These are phyloP conservation scores for Suillus sp. DNA, from an alignment of 768 basidiomycete species.

Conservation along the genomic window DNA sequence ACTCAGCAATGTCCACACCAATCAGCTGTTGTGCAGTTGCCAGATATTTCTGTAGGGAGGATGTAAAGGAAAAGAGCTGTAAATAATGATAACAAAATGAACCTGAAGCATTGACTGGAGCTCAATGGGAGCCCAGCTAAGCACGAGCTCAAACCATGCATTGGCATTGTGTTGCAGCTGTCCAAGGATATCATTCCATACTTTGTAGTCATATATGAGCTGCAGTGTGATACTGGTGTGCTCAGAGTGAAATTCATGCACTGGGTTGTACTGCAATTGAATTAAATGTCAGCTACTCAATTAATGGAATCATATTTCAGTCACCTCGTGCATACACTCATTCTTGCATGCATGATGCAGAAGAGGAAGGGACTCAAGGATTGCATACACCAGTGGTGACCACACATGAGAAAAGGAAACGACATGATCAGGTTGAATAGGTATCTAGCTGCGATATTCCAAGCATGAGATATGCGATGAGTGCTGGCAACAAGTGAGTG, in stretches of 20 bases:
- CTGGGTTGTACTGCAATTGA: conserved; percentile 75
- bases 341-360: conserved; percentile 87
- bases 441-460: conserved; percentile 82
- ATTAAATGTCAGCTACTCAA: neutral
- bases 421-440: conserved; percentile 83
- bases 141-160: conserved; percentile 83
- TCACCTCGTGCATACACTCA: conserved; percentile 88
- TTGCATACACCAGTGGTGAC: conserved; percentile 81
- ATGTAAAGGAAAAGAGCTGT: conserved; percentile 6
- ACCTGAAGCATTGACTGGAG: conserved; percentile 92
- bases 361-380: conserved; percentile 89
- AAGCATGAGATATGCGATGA: conserved; percentile 78
- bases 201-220: conserved; percentile 82
- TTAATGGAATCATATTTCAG: conserved; percentile 16
- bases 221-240: conserved; percentile 75
- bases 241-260: conserved; percentile 80
- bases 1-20: conserved; percentile 76
- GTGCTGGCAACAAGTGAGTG: conserved; percentile 77
- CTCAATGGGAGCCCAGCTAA: conserved; percentile 89
- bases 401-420: conserved; percentile 94
- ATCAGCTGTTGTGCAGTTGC: conserved; percentile 69
- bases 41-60: conserved; percentile 77
- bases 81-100: conserved; percentile 18
- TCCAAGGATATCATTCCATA: conserved; percentile 81
- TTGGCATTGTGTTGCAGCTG: conserved; percentile 74